These are phyloP conservation scores for Combretum micranthum DNA, from an alignment of 345 rosid genomes.

Conservation along the genomic window DNA sequence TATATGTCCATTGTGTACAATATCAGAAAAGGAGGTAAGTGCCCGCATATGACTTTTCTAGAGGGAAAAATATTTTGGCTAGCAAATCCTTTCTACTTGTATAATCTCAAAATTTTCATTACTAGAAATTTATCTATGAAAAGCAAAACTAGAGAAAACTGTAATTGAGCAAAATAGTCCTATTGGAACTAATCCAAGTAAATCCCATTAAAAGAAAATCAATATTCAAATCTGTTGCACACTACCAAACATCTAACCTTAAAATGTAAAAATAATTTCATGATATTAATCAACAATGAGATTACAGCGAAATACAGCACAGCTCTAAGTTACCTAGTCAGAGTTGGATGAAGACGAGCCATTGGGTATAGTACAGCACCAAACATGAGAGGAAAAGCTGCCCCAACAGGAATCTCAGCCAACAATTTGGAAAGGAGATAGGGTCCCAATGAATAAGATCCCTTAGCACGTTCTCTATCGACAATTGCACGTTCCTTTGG, in stretches of 20 bases:
- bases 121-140: too few species aligned
- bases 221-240: too few species aligned
- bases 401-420: conserved; percentile 94
- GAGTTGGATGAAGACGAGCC: conserved; percentile 83
- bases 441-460: conserved; percentile 82
- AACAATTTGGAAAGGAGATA: conserved; percentile 87
- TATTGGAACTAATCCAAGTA: too few species aligned
- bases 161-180: too few species aligned
- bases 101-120: too few species aligned
- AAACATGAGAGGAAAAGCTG: conserved; percentile 90
- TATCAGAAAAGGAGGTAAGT: not conserved
- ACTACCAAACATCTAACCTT: not conserved
- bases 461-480: conserved; percentile 89
- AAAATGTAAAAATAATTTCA: not conserved
- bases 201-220: too few species aligned
- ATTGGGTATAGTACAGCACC: conserved; percentile 92
- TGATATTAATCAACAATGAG: not conserved
- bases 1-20: too few species aligned
- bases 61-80: not conserved
- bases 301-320: not conserved
- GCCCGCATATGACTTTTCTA: not conserved
- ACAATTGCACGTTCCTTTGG: conserved; percentile 96
- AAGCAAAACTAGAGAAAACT: too few species aligned
- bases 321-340: conserved; percentile 47
- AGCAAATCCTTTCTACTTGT: too few species aligned